phyloP scores from a whole-genome alignment of 345 rosid genomes.

The Reutealis trisperma region DNA sequence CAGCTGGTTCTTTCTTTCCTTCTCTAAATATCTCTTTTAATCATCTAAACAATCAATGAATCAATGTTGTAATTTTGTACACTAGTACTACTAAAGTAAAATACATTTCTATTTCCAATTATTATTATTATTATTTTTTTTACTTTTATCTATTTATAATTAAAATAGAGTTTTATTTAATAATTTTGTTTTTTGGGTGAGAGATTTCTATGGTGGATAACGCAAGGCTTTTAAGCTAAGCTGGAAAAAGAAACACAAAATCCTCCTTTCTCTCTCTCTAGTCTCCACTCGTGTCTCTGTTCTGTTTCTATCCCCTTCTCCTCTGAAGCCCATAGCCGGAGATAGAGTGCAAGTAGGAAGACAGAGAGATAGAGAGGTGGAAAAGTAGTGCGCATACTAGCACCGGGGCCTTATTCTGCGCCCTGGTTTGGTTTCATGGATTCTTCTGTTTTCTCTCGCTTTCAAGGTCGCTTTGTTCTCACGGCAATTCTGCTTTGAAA shows the following conservation, averaged over 20 bases:
- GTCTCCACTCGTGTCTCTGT: constrained; percentile 20
- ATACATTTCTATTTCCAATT: too few species aligned
- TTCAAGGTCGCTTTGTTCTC: constrained; percentile 46
- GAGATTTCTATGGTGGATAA: constrained; percentile 48
- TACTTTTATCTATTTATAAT: too few species aligned
- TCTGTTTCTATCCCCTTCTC: constrained; percentile 25
- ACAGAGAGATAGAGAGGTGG: constrained; percentile 22
- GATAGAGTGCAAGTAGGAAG: constrained; percentile 17
- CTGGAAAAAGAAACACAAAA: constrained; percentile 16
- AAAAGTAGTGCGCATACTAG: constrained; percentile 37
- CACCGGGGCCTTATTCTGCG: constrained; percentile 48
- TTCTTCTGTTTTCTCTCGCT: constrained; percentile 31
- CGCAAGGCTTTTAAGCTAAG: constrained; percentile 26
- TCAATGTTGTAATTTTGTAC: too few species aligned
- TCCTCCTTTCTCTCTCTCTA: constrained; percentile 8
- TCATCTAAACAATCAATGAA: too few species aligned
- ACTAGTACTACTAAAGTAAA: too few species aligned
- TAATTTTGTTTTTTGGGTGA: constrained; percentile 13
- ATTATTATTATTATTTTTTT: too few species aligned
- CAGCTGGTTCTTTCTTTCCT: constrained; percentile 32
- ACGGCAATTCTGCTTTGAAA: constrained; percentile 48
- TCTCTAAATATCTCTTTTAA: not conserved
- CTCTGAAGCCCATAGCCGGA: not conserved
- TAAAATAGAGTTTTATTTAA: not conserved
- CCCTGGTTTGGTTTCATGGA: constrained; percentile 34